These are phyloP conservation scores for Nannizziopsis barbatae DNA, from an alignment of 2,329 filamentous ascomycete species.

Conservation along the genomic window DNA sequence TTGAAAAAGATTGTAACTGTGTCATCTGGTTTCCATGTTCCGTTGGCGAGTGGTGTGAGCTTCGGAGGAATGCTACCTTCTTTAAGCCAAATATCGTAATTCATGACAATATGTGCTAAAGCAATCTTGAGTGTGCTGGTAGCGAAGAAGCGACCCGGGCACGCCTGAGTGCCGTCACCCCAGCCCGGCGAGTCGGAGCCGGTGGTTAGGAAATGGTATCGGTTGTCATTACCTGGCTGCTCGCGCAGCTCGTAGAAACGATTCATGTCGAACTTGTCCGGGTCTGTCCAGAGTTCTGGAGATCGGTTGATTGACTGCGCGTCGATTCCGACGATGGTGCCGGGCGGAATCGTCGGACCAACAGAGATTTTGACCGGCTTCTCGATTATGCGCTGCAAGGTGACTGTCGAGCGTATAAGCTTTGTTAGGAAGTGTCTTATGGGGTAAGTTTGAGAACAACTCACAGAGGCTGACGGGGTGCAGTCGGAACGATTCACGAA, in stretches of 20 bases:
- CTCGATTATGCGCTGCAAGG: slow-evolving; percentile 16
- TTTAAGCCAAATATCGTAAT: slow-evolving; percentile 22
- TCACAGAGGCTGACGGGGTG: slow-evolving; percentile 16
- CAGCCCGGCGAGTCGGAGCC: slow-evolving; percentile 19
- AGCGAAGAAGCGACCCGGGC: slow-evolving; percentile 28
- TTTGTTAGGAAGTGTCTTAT: neutral
- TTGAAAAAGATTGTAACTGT: too few relatives aligned
- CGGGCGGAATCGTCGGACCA: slow-evolving; percentile 15
- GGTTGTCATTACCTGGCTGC: slow-evolving; percentile 12
- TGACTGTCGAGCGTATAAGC: slow-evolving; percentile 7
- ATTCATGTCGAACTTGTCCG: slow-evolving; percentile 20
- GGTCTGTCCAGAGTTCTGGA: slow-evolving; percentile 10
- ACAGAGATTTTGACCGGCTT: slow-evolving; percentile 18
- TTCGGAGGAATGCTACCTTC: neutral
- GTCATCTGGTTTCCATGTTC: too few relatives aligned
- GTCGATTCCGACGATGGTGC: slow-evolving; percentile 14
- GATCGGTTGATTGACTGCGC: slow-evolving; percentile 17
- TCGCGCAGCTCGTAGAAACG: slow-evolving; percentile 18
- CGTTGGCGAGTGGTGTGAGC: too few relatives aligned
- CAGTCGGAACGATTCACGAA: slow-evolving; percentile 20
- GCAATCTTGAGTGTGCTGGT: slow-evolving; percentile 24
- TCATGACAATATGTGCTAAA: slow-evolving; percentile 19
- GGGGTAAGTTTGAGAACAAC: neutral
- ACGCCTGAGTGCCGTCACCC: slow-evolving; percentile 25
- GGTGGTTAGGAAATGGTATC: slow-evolving; percentile 17